A percentile compares a stretch with the other conserved stretches of the same genome.
Conservation (phyloP, 805 yeast genomes). For the Naumovozyma castellii region DNA sequence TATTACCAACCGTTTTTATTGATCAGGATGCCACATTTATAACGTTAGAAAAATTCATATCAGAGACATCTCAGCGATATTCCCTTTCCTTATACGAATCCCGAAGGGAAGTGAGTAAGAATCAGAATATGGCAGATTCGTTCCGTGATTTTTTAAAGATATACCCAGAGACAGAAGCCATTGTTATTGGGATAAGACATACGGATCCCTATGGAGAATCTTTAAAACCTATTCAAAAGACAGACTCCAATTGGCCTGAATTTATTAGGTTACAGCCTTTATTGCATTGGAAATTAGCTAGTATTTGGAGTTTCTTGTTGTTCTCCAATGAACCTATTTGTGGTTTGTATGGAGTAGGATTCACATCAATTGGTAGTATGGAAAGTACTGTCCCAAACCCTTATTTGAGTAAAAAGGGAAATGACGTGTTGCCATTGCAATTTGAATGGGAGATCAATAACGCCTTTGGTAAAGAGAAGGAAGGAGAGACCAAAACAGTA, state of each 20-base stretch:
- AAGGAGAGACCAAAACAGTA: constrained; percentile 1
- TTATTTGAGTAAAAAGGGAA: constrained; percentile 27
- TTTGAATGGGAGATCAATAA: constrained; percentile 25
- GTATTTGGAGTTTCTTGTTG: constrained; percentile 76
- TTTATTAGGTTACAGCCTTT: constrained; percentile 82
- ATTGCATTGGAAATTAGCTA: constrained; percentile 74
- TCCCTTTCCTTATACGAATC: constrained; percentile 39
- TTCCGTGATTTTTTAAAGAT: constrained; percentile 49
- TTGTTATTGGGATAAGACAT: constrained; percentile 79
- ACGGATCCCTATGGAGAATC: constrained; percentile 75
- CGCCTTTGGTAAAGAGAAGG: constrained; percentile 8
- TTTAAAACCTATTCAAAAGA: constrained; percentile 52
- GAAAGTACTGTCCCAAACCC: constrained; percentile 69
- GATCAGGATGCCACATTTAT: constrained; percentile 65
- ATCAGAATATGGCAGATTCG: constrained; percentile 48
- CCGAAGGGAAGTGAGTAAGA: constrained; percentile 15
- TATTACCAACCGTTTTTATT: constrained; percentile 53
- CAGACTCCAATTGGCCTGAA: constrained; percentile 88
- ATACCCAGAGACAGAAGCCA: constrained; percentile 52
- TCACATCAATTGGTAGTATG: constrained; percentile 81
- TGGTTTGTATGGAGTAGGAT: constrained; percentile 68
- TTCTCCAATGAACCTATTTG: constrained; percentile 60
- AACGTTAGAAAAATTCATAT: constrained; percentile 60
- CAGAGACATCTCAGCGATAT: constrained; percentile 43
- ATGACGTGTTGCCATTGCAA: not conserved